A percentile compares a stretch with the other conserved stretches of the same genome.
Evolutionary conservation across 176 grass and related monocot genomes (phyloP).

Genomic region (Cenchrus fungigraminus): DNA sequence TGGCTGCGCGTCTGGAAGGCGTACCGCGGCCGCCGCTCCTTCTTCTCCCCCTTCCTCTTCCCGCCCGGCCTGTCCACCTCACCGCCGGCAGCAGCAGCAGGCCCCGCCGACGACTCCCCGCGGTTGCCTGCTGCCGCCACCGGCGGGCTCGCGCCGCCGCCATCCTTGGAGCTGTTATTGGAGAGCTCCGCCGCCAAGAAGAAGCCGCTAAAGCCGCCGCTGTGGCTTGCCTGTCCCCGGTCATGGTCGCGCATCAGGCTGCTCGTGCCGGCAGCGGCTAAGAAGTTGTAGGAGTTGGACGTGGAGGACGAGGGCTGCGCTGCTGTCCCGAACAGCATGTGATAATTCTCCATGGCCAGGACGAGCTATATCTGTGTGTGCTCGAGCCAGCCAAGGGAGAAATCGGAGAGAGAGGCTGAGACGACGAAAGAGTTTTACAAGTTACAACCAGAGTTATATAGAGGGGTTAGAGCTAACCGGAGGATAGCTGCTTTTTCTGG

Average conservation of each 20-base stretch:
- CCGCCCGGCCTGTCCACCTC: not conserved
- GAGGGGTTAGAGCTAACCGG: slow-evolving; percentile 9
- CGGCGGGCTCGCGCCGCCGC: slow-evolving; percentile 6
- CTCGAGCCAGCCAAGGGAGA: not conserved
- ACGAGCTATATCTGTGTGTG: not conserved
- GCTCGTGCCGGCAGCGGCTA: not conserved
- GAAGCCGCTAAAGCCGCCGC: not conserved
- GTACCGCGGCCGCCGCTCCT: slow-evolving; percentile 67
- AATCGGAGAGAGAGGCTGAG: not conserved
- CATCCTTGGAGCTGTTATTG: not conserved
- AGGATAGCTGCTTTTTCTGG: not conserved
- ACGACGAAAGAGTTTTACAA: slow-evolving; percentile 48
- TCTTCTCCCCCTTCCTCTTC: slow-evolving; percentile 68
- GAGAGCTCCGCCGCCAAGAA: slow-evolving; percentile 30
- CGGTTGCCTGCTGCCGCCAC: not conserved
- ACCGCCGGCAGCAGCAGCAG: not conserved
- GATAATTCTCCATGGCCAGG: slow-evolving; percentile 52
- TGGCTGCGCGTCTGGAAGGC: slow-evolving; percentile 93
- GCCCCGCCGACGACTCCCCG: slow-evolving; percentile 28
- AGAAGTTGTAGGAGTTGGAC: slow-evolving; percentile 44
- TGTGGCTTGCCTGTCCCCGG: not conserved
- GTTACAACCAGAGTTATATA: slow-evolving; percentile 55
- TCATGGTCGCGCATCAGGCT: slow-evolving; percentile 27
- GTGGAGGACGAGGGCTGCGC: slow-evolving; percentile 51
- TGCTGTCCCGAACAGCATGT: slow-evolving; percentile 43